Evolutionary conservation across 768 basidiomycete genomes (phyloP).

Genomic region (Kwoniella dejecticola): DNA sequence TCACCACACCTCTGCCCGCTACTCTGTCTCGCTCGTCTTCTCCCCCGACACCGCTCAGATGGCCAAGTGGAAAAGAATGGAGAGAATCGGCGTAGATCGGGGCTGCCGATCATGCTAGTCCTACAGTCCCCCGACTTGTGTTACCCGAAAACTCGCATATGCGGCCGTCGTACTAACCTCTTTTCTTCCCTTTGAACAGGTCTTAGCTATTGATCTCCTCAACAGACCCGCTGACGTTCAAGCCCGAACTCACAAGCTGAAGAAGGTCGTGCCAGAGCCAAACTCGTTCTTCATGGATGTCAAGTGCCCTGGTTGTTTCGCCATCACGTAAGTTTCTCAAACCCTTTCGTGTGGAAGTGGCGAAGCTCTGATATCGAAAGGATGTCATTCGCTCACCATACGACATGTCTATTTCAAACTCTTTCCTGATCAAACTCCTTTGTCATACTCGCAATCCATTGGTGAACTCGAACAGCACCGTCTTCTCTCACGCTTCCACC

Average conservation of each 20-base stretch:
- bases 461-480: constrained; percentile 71
- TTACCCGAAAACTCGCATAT: neutral
- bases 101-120: neutral
- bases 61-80: too few species aligned
- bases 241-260: constrained; percentile 94
- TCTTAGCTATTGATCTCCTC: constrained; percentile 96
- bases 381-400: neutral
- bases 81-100: too few species aligned
- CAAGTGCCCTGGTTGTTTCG: constrained; percentile 78
- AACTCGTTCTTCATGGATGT: constrained; percentile 99
- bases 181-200: constrained; percentile 58
- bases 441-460: neutral
- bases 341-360: neutral
- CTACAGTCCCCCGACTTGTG: neutral
- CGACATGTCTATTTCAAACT: neutral
- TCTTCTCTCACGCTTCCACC: constrained; percentile 99
- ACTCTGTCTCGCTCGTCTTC: too few species aligned
- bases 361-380: neutral
- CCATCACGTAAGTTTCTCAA: constrained; percentile 53
- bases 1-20: too few species aligned
- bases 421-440: neutral
- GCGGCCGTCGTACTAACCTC: neutral
- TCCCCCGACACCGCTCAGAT: too few species aligned
- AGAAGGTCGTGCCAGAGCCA: constrained; percentile 96
- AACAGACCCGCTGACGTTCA: constrained; percentile 88